Conservation (phyloP, 2,329 filamentous ascomycete genomes). For the Colletotrichum neosansevieriae region DNA sequence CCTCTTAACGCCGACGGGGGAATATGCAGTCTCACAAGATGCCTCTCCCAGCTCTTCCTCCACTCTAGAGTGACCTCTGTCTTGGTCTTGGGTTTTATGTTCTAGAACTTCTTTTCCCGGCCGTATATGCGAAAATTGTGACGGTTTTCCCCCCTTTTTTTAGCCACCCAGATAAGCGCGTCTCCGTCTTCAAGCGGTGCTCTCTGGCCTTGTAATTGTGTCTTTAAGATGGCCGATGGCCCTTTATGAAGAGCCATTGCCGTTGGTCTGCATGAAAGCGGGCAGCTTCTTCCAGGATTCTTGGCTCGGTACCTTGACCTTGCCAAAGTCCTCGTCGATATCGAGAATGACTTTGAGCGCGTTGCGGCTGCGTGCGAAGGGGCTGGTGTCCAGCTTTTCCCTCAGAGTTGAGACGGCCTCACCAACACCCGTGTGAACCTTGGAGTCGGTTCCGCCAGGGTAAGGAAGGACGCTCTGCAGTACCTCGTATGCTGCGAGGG, state of each 20-base stretch:
- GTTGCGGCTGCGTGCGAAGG: conserved; percentile 78
- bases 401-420: conserved; percentile 74
- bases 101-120: conserved; percentile 30
- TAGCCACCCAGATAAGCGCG: background rate
- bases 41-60: conserved; percentile 27
- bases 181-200: background rate
- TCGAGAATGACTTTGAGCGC: conserved; percentile 96
- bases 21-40: conserved; percentile 32
- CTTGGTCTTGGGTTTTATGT: conserved; percentile 26
- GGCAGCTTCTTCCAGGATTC: conserved; percentile 67
- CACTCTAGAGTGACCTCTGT: conserved; percentile 17
- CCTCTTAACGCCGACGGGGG: conserved; percentile 36
- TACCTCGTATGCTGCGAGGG: conserved; percentile 93
- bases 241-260: conserved; percentile 16
- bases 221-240: background rate
- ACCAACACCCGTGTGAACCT: conserved; percentile 68
- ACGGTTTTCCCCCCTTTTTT: background rate
- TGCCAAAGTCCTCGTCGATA: conserved; percentile 92
- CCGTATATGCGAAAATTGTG: conserved; percentile 34
- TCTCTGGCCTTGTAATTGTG: background rate
- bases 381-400: conserved; percentile 68
- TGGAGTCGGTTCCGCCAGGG: conserved; percentile 72
- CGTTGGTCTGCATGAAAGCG: conserved; percentile 52
- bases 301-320: conserved; percentile 70
- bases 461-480: conserved; percentile 84